Conservation (phyloP, 2,329 filamentous ascomycete genomes). For the Penicillium aurantiogriseum region DNA sequence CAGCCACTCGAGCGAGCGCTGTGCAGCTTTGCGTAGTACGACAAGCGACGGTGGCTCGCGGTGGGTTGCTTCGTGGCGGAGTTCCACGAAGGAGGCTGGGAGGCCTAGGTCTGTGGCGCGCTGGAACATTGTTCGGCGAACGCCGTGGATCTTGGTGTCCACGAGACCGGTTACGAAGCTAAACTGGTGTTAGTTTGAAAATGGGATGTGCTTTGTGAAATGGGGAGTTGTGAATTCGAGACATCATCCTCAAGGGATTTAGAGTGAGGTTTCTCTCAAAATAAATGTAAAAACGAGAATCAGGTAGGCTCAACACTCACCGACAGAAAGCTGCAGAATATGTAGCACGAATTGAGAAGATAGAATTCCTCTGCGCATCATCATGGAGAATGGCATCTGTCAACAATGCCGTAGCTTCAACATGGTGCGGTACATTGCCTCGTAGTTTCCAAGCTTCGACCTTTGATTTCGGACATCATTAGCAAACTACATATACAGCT, state of each 20-base stretch:
- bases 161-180: conserved; percentile 49
- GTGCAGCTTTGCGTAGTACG: conserved; percentile 67
- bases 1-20: conserved; percentile 75
- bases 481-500: not conserved
- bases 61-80: conserved; percentile 86
- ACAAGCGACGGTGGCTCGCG: conserved; percentile 77
- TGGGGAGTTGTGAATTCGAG: not conserved
- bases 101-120: conserved; percentile 43
- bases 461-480: conserved; percentile 22
- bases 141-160: conserved; percentile 44
- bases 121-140: conserved; percentile 47
- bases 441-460: conserved; percentile 47
- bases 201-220: conserved; percentile 2
- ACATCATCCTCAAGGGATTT: not conserved
- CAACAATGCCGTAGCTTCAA: conserved; percentile 48
- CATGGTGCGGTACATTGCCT: conserved; percentile 45
- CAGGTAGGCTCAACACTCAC: conserved; percentile 27
- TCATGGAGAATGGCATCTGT: conserved; percentile 49
- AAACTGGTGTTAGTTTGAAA: not conserved
- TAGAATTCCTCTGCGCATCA: conserved; percentile 40
- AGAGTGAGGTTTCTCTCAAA: not conserved
- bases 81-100: conserved; percentile 74
- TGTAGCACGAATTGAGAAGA: conserved; percentile 46
- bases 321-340: conserved; percentile 49
- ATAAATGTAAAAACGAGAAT: not conserved